Evolutionary conservation across 2,329 filamentous ascomycete species (phyloP), one percentile per base, ranked within the genome.

Genomic region (Epichloe uncinata): DNA sequence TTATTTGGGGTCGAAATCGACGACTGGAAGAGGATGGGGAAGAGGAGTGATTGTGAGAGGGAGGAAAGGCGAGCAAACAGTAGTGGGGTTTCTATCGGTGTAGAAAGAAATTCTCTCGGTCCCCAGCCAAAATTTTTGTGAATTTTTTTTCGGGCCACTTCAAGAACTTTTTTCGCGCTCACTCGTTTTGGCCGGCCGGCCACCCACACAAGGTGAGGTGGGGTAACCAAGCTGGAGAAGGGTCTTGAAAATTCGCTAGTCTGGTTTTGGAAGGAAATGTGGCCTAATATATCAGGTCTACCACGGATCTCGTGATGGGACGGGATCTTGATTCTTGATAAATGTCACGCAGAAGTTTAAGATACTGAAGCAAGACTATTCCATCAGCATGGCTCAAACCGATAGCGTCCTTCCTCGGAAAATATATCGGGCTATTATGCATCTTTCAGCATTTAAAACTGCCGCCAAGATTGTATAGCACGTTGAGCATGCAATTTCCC

Each of bases 61-160:
- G 56, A 59, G 53, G 53, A 55, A 26, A 38, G 42, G 53, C 53
- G 55, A 50, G 55, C 54, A 49, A 45, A 43, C 42, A 46, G 53
- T 63, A 61, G 64, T 66, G 64, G 64, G 64, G 64, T 65, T 56
- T 26, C 26, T 53, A 60, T 60, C 58, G 58, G 55, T 60, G 63
- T 61, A 66, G 62, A 66, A 65, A 66, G 62, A 66, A 65, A 63
- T 66, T 64, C 62, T 62, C 45, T 46, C 40, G 11, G 40, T 56
- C 58, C 58, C 58, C 55, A 59, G 59, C 48, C 56, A 54, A 58
- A 60, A 58, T 5, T 61, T 63, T 63, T 63, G 58, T 65, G 59
- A 59, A 37, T 51, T 51, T 58, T 53, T 53, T 64, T 63, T 61
- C 26, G n/a, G 40, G 40, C 15, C 47, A 36, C 15, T 40, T 11